Base-by-base conservation (phyloP, 148 eudicot species). In the Vaccinium darrowii region DNA sequence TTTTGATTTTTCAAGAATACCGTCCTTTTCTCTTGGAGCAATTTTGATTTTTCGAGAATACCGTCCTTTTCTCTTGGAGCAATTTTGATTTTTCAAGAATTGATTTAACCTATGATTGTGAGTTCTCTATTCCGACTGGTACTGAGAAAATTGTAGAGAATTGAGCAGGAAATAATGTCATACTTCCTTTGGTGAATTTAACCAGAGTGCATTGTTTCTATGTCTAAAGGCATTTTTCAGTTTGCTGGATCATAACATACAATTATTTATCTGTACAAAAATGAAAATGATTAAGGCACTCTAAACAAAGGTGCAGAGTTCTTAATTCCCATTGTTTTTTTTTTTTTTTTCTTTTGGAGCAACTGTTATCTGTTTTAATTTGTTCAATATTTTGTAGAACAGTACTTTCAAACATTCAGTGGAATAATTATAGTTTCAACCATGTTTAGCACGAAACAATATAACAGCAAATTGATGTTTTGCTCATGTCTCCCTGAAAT, bases 81-180 rank as follows among this genome's bases (percentile, higher is more conserved):
- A 14, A 7, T 51, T 10, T 81, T 5, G 62, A 25, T 53, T 25
- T 79, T 25, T 18, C 58, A 5, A 53, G 21, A 27, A 36, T 13
- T 15, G 58, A 13, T 52, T 52, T 14, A 51, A 23, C 23, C 11
- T 51, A 4, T 43, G 33, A 4, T 9, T 78, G n/a, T 54, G 65
- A 54, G 25, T 79, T 79, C 25, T 54, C 62, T 54, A 18, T 53
- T 52, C 60, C 77, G 10, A n/a, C 74, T 23, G n/a, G 30, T 27
- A 15, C 8, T 50, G 7, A 9, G 58, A 30, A 81, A 51, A 52
- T 82, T 73, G 33, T 8, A 12, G 6, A 71, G 62, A 52, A 82
- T 12, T 51, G 78, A 69, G 60, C 49, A 33, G 53, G 84, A 82
- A 72, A 53, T 82, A 49, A 33, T n/a, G 30, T 67, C 23, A 15